Evolutionary conservation across 371 early-diverging fungal species (phyloP).

Genomic region (Mucor plumbeus): DNA sequence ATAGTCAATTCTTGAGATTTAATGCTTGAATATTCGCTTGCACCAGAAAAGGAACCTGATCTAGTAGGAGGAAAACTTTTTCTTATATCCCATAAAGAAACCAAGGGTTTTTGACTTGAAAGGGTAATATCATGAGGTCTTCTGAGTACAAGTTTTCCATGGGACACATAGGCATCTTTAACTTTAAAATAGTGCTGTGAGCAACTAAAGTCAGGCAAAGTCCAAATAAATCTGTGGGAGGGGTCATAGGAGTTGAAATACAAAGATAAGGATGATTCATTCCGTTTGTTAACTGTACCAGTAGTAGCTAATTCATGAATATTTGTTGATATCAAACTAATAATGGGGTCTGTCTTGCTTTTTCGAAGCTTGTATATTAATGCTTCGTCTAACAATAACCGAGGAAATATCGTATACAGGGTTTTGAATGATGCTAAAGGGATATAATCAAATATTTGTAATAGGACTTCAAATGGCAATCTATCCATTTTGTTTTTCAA

Average conservation of each 20-base stretch:
- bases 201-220: conserved; percentile 34
- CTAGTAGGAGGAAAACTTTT: conserved; percentile 34
- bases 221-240: conserved; percentile 37
- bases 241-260: conserved; percentile 36
- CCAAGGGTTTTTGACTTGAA: conserved; percentile 14
- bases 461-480: conserved; percentile 43
- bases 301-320: conserved; percentile 46
- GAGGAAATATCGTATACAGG: conserved; percentile 39
- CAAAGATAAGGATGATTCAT: conserved; percentile 40
- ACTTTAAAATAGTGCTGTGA: conserved; percentile 44
- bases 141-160: conserved; percentile 49
- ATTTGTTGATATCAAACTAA: conserved; percentile 53
- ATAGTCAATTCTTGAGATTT: conserved; percentile 26
- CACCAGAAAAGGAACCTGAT: conserved; percentile 39
- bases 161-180: conserved; percentile 54
- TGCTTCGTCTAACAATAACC: conserved; percentile 38
- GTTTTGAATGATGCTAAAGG: conserved; percentile 29
- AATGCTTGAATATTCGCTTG: conserved; percentile 29
- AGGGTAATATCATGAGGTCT: conserved; percentile 13
- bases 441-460: conserved; percentile 40
- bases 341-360: conserved; percentile 17
- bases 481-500: conserved; percentile 24
- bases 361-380: conserved; percentile 34
- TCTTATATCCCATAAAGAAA: conserved; percentile 42
- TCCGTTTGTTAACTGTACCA: conserved; percentile 21